Evolutionary conservation across 768 basidiomycete genomes (phyloP).

Genomic region (Pleurotus ostreatus): DNA sequence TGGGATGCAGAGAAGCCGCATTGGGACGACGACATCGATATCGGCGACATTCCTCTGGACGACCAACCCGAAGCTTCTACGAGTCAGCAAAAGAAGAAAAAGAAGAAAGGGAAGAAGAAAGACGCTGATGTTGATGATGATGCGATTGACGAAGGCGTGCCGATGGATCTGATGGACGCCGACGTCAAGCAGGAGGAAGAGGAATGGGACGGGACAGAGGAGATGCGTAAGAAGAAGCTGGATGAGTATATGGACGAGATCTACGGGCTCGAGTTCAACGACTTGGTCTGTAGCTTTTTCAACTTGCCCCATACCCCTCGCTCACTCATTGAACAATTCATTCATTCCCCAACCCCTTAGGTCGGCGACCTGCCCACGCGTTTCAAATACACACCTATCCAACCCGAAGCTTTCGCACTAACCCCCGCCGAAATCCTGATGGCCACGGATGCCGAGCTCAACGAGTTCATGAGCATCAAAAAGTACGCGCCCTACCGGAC

Average conservation of each 20-base stretch:
- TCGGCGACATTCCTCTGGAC: slow-evolving; percentile 54
- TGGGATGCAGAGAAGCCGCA: slow-evolving; percentile 61
- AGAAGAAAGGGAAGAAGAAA: slow-evolving; percentile 57
- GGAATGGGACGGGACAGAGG: slow-evolving; percentile 87
- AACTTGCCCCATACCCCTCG: background rate
- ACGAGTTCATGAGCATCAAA: slow-evolving; percentile 86
- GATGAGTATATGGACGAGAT: slow-evolving; percentile 91
- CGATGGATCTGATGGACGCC: slow-evolving; percentile 51
- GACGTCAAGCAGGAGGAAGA: slow-evolving; percentile 47
- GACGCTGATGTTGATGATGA: slow-evolving; percentile 33
- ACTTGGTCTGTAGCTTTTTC: slow-evolving; percentile 59
- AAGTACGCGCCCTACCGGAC: slow-evolving; percentile 88
- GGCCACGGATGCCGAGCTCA: slow-evolving; percentile 90
- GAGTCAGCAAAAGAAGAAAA: slow-evolving; percentile 37
- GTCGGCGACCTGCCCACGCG: slow-evolving; percentile 87
- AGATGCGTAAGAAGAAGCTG: slow-evolving; percentile 78
- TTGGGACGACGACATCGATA: slow-evolving; percentile 90
- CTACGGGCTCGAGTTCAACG: slow-evolving; percentile 91
- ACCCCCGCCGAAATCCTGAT: slow-evolving; percentile 83
- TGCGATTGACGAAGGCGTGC: slow-evolving; percentile 51
- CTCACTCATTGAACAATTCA: background rate
- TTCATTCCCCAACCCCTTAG: slow-evolving; percentile 31
- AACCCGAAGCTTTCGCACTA: slow-evolving; percentile 61
- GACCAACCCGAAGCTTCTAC: slow-evolving; percentile 28
- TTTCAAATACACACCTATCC: slow-evolving; percentile 83